phyloP scores from a whole-genome alignment of 176 grass and related monocot genomes.

The Guadua angustifolia region DNA sequence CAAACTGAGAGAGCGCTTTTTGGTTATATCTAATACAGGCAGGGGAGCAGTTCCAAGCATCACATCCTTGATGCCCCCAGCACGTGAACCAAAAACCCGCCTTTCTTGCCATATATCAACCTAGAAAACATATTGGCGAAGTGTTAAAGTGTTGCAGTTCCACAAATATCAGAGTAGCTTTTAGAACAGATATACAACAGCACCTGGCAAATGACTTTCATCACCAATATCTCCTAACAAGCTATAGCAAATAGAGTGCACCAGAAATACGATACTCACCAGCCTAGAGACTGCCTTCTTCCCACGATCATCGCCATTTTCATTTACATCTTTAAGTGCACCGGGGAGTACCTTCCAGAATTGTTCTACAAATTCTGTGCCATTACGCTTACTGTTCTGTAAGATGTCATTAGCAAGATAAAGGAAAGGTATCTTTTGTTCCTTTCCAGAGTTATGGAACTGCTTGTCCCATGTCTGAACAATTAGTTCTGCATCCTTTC shows the following conservation, averaged over 20 bases:
- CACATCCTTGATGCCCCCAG: conserved; percentile 75
- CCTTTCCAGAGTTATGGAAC: conserved; percentile 77
- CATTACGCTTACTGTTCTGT: conserved; percentile 94
- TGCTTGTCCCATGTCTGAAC: conserved; percentile 95
- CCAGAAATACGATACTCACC: conserved; percentile 49
- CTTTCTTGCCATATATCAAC: conserved; percentile 99
- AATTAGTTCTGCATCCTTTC: conserved; percentile 86
- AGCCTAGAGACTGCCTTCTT: conserved; percentile 79
- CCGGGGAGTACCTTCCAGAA: conserved; percentile 99
- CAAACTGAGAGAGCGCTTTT: conserved; percentile 75
- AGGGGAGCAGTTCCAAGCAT: conserved; percentile 82
- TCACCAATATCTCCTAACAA: not conserved
- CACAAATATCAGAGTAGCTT: not conserved
- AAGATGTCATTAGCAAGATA: conserved; percentile 98
- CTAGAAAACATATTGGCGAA: conserved; percentile 45
- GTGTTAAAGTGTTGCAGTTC: conserved; percentile 20
- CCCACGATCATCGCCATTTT: conserved; percentile 76
- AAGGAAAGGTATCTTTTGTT: conserved; percentile 74
- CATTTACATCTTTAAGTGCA: conserved; percentile 71
- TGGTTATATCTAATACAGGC: conserved; percentile 83
- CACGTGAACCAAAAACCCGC: conserved; percentile 93
- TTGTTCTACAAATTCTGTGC: conserved; percentile 95
- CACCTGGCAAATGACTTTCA: not conserved
- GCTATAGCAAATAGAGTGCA: not conserved
- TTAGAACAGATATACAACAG: conserved; percentile 21